Conservation (phyloP, 139 green algal genomes). For the Closterium sp. region DNA sequence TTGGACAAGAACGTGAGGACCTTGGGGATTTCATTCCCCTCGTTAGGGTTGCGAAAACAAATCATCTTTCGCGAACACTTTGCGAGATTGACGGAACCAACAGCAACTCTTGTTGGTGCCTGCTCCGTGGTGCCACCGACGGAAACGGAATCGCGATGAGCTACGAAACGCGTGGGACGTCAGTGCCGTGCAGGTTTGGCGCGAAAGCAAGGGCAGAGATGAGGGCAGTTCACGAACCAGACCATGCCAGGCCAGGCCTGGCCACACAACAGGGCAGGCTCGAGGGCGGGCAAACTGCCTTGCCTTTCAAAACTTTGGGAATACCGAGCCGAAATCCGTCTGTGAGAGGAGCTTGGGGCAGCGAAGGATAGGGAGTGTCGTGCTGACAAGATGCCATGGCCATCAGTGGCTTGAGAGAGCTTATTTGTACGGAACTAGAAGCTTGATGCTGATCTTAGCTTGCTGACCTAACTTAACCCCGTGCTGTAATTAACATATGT, state of each 20-base stretch:
- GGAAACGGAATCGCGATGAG: neutral
- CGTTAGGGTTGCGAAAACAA: neutral
- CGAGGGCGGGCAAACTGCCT: neutral
- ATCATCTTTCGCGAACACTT: neutral
- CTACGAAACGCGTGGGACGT: neutral
- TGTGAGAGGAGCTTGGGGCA: too few species aligned
- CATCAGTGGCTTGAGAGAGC: neutral
- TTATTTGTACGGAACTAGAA: neutral
- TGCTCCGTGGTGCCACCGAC: neutral
- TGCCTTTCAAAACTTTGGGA: too few species aligned
- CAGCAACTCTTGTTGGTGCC: neutral
- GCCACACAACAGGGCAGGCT: neutral
- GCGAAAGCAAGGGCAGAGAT: neutral
- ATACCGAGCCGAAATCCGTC: too few species aligned
- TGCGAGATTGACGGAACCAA: neutral
- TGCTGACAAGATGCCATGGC: neutral
- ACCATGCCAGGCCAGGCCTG: neutral
- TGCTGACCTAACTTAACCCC: neutral
- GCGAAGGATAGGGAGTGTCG: too few species aligned
- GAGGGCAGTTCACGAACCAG: neutral
- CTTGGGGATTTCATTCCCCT: neutral
- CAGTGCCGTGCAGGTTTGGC: neutral
- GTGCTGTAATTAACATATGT: neutral
- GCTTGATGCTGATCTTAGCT: neutral
- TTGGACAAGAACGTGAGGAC: neutral